Evolutionary conservation across 495 filamentous ascomycete genomes (phyloP).

Genomic region (Collariella sp.): DNA sequence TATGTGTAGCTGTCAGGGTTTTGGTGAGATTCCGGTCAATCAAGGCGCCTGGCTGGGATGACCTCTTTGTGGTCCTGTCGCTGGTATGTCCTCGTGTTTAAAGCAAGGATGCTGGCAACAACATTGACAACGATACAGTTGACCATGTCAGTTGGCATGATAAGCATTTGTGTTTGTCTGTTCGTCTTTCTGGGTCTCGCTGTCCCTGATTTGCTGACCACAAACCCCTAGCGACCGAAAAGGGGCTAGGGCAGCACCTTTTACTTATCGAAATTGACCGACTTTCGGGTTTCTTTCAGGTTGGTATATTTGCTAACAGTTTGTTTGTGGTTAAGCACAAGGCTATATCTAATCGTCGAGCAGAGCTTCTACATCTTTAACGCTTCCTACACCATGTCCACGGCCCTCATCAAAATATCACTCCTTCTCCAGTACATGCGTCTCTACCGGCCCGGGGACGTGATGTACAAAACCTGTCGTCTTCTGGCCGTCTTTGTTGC

Average conservation of each 20-base stretch:
- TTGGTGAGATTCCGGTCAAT: slow-evolving; percentile 21
- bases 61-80: slow-evolving; percentile 27
- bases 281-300: slow-evolving; percentile 7
- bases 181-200: too few relatives aligned
- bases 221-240: not conserved
- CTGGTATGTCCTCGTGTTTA: slow-evolving; percentile 16
- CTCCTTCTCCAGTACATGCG: slow-evolving; percentile 31
- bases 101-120: not conserved
- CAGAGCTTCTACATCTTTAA: slow-evolving; percentile 29
- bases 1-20: slow-evolving; percentile 24
- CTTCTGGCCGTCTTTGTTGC: slow-evolving; percentile 17
- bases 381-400: slow-evolving; percentile 23
- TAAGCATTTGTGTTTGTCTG: slow-evolving; percentile 14
- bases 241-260: slow-evolving; percentile 24
- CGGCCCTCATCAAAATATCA: slow-evolving; percentile 29
- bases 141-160: not conserved
- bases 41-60: slow-evolving; percentile 26
- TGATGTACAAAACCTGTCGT: slow-evolving; percentile 15
- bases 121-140: not conserved
- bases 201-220: too few relatives aligned
- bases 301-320: too few relatives aligned
- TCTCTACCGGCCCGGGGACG: slow-evolving; percentile 17
- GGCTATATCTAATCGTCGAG: too few relatives aligned
- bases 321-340: too few relatives aligned
- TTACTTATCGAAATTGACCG: slow-evolving; percentile 13